Evolutionary conservation across 2,329 filamentous ascomycete species (phyloP).

Genomic region (Nothophoma quercina): DNA sequence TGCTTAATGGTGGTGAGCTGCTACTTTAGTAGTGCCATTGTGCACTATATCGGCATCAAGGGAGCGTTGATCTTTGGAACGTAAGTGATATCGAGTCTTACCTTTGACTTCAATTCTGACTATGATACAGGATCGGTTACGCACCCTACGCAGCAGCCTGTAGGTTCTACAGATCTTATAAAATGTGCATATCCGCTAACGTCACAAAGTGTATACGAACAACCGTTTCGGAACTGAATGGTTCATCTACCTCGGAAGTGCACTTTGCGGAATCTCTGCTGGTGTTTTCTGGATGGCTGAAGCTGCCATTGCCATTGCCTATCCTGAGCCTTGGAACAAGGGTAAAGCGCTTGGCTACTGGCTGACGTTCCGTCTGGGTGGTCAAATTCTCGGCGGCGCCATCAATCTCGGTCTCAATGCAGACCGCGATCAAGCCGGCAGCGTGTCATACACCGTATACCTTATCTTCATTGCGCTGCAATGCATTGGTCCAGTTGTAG

Average conservation of each 20-base stretch:
- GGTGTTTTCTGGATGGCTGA: constrained; percentile 81
- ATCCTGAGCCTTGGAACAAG: constrained; percentile 68
- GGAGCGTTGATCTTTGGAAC: constrained; percentile 75
- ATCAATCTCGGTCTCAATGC: constrained; percentile 74
- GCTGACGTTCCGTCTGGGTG: constrained; percentile 67
- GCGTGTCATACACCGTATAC: constrained; percentile 74
- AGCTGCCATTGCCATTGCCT: constrained; percentile 74
- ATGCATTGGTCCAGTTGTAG: constrained; percentile 69
- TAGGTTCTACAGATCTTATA: constrained; percentile 33
- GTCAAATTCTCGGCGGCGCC: constrained; percentile 75
- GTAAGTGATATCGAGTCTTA: constrained; percentile 41
- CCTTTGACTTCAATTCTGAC: neutral
- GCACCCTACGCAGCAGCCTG: constrained; percentile 72
- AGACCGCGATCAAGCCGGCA: constrained; percentile 63
- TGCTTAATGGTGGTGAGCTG: constrained; percentile 77
- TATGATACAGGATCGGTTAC: constrained; percentile 63
- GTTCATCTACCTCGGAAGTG: constrained; percentile 73
- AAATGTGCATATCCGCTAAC: neutral
- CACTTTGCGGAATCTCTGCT: constrained; percentile 72
- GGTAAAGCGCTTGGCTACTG: constrained; percentile 67
- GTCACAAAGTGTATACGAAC: constrained; percentile 64
- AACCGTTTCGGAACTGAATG: constrained; percentile 74
- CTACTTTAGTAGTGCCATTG: constrained; percentile 69
- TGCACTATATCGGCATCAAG: constrained; percentile 74
- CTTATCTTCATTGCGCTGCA: constrained; percentile 76